Conservation (phyloP, 2,329 filamentous ascomycete genomes). For the Claviceps sp. region DNA sequence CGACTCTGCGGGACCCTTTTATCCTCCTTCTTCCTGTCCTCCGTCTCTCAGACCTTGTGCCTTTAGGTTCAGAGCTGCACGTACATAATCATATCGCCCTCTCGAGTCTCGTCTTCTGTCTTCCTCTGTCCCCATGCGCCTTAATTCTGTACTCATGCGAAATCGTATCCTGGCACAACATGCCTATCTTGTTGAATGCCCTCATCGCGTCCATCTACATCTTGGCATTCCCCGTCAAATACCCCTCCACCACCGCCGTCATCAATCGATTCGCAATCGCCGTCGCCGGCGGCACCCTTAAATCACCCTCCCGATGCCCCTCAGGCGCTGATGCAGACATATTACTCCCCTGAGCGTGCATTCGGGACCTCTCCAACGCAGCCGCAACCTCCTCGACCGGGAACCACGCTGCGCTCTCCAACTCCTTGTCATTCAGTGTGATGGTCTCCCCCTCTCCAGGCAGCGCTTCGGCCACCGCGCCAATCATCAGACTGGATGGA, state of each 20-base stretch:
- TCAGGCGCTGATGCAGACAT: constrained; percentile 45
- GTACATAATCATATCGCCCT: no score
- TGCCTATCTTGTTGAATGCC: not conserved
- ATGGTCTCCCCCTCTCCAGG: constrained; percentile 63
- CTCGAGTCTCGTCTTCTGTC: no score
- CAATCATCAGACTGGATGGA: constrained; percentile 75
- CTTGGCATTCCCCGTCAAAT: constrained; percentile 42
- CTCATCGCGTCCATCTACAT: constrained; percentile 15
- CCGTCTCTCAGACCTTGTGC: no score
- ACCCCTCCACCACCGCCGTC: constrained; percentile 64
- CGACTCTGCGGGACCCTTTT: no score
- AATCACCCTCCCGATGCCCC: constrained; percentile 59
- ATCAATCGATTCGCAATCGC: constrained; percentile 91
- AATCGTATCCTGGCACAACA: no score
- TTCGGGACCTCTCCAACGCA: constrained; percentile 52
- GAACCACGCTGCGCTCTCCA: constrained; percentile 87
- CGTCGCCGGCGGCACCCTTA: constrained; percentile 71
- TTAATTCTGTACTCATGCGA: not conserved
- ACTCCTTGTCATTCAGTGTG: constrained; percentile 75
- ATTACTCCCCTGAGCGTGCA: constrained; percentile 49
- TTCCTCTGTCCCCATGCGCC: not conserved
- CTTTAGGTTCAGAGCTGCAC: no score
- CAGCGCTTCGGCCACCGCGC: constrained; percentile 72
- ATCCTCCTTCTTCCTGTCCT: no score
- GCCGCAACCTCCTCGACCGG: constrained; percentile 64